These are phyloP conservation scores for Raddia distichophylla DNA, from an alignment of 176 grass and related monocot genomes.

Conservation along the genomic window DNA sequence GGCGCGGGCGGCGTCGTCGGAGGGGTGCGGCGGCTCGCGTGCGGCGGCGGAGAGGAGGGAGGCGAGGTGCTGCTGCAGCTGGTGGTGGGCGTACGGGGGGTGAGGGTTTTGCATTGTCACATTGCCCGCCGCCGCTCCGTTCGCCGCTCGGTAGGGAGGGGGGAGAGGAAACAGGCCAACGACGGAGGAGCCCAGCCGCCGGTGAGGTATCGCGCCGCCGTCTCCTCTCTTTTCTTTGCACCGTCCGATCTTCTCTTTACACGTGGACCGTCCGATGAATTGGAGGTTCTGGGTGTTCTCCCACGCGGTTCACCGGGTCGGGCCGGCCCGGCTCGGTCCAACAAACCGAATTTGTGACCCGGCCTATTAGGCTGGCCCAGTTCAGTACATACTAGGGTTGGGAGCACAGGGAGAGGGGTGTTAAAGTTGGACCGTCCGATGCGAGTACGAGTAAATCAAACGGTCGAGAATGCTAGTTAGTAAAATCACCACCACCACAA, in stretches of 20 bases:
- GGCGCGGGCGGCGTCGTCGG: constrained; percentile 61
- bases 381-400: too few species aligned
- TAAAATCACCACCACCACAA: too few species aligned
- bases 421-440: too few species aligned
- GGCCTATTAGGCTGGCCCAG: too few species aligned
- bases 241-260: constrained; percentile 29
- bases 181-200: constrained; percentile 17
- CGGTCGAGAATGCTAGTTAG: too few species aligned
- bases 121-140: constrained; percentile 34
- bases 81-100: constrained; percentile 72
- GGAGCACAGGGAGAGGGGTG: too few species aligned
- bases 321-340: too few species aligned
- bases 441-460: too few species aligned
- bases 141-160: constrained; percentile 25
- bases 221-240: not conserved
- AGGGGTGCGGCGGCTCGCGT: constrained; percentile 46
- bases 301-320: too few species aligned
- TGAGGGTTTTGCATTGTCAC: constrained; percentile 74
- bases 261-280: not conserved
- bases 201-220: constrained; percentile 16
- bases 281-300: not conserved
- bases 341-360: too few species aligned
- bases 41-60: constrained; percentile 76
- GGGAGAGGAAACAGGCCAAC: not conserved
- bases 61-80: constrained; percentile 85